phyloP scores from a whole-genome alignment of 768 basidiomycete species.

The Plicaturopsis crispa region DNA sequence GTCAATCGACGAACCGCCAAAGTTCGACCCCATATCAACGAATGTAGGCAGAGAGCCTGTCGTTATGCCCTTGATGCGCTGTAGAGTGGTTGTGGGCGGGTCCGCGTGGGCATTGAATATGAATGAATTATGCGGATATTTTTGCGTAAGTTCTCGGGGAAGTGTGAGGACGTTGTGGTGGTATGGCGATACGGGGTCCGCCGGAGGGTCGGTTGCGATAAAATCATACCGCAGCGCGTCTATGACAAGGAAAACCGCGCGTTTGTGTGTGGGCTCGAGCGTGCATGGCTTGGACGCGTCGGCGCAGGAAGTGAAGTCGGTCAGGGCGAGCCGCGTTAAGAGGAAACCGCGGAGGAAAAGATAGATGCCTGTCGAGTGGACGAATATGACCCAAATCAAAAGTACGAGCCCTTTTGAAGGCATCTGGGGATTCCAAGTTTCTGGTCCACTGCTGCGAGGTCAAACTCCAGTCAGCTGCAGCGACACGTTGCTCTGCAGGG shows the following conservation, averaged over 20 bases:
- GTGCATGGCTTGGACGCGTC: conserved; percentile 35
- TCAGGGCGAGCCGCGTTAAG: conserved; percentile 66
- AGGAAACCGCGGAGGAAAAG: conserved; percentile 93
- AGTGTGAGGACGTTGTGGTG: conserved; percentile 82
- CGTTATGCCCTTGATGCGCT: conserved; percentile 90
- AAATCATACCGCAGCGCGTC: conserved; percentile 96
- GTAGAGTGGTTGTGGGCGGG: conserved; percentile 92
- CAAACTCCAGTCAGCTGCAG: too few relatives aligned
- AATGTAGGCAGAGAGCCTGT: conserved; percentile 96
- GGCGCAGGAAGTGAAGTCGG: conserved; percentile 40
- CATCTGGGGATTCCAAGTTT: too few relatives aligned
- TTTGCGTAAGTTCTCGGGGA: conserved; percentile 61
- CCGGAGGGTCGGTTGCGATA: conserved; percentile 61
- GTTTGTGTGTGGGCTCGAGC: conserved; percentile 59
- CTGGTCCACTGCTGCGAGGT: too few relatives aligned
- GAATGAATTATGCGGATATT: conserved; percentile 66
- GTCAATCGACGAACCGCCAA: conserved; percentile 76
- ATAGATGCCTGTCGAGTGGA: conserved; percentile 77
- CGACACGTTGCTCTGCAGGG: too few relatives aligned
- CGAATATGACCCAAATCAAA: conserved; percentile 50
- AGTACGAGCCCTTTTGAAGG: conserved; percentile 23
- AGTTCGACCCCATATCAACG: conserved; percentile 88
- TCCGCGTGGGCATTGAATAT: conserved; percentile 88
- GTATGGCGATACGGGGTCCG: conserved; percentile 47
- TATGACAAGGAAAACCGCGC: conserved; percentile 81